Evolutionary conservation across 2,329 filamentous ascomycete species (phyloP), one percentile per base, ranked within the genome.

Genomic region (Lachnellula arida): DNA sequence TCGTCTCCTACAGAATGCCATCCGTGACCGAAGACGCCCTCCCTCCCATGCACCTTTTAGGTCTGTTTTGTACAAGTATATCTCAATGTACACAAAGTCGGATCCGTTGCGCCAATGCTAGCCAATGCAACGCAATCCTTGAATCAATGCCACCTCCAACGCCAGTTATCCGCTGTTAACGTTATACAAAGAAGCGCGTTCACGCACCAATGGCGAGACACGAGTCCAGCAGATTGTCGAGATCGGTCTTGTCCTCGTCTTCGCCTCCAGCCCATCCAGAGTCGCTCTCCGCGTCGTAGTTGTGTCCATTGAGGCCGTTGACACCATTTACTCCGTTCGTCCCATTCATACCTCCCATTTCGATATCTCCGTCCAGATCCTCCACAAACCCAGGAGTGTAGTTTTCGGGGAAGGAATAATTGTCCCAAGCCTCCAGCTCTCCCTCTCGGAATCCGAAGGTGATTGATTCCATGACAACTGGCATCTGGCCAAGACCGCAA

Each of bases 401-500:
- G n/a, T 66, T 66, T 6, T 65, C 60, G 37, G 58, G 63, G 54
- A 60, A 68, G 0, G 80, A 79, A 64, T 85, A 83, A 63, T 85
- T 81, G 46, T 81, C 72, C 75, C 81, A 85, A 55, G 81, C 77
- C 63, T 91, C 88, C 14, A 91, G 76, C 69, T 91, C 88, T 53
- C 87, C 87, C 67, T 94, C 90, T 34, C 88, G 79, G 66, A 89
- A 91, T 5, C 81, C 81, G 59, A 85, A 82, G 65, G 86, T 76
- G 46, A 96, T 83, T 53, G 84, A 80, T 43, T 88, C 85, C 28
- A 84, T 81, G 39, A 96, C 76, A 23, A 90, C 78, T 0, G 89
- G 90, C 74, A 94, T 92, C 58, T 89, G 85, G 9, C 85, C 84
- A 60, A 96, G 78, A 57, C 89, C 86, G 25, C 81, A 83, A 53